Evolutionary conservation across 495 filamentous ascomycete genomes (phyloP).

Genomic region (Podospora comata): DNA sequence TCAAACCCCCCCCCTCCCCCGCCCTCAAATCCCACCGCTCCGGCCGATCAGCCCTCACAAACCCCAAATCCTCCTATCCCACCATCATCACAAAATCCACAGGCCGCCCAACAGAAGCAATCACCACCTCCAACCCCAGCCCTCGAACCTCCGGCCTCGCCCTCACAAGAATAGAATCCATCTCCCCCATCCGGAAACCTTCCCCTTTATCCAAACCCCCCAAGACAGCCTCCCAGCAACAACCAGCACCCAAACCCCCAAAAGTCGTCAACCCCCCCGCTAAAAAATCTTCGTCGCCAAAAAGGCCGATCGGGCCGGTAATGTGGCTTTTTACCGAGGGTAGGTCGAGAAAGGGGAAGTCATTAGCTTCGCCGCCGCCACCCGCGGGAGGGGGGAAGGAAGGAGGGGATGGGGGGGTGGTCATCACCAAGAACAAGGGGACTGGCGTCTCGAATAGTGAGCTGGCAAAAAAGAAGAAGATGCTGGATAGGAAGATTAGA

Average conservation of each 20-base stretch:
- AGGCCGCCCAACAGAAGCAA: conserved; percentile 13
- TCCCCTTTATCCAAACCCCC: neutral
- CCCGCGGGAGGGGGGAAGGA: no score
- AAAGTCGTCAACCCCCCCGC: neutral
- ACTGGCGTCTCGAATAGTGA: neutral
- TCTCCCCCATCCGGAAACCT: neutral
- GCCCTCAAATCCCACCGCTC: neutral
- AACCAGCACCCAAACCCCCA: neutral
- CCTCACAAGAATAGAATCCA: neutral
- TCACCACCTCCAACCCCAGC: conserved; percentile 15
- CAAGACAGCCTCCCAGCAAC: neutral
- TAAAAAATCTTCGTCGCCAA: neutral
- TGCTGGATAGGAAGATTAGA: conserved; percentile 23
- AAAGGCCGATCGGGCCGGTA: neutral
- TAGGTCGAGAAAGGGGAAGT: conserved; percentile 3
- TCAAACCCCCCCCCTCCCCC: neutral
- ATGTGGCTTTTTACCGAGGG: neutral
- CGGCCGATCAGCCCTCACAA: neutral
- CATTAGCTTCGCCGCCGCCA: neutral
- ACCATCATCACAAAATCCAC: conserved; percentile 23
- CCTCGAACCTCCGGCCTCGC: neutral
- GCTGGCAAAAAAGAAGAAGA: conserved; percentile 13
- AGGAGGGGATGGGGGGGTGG: neutral
- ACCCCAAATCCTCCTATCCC: conserved; percentile 19
- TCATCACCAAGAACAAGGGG: conserved; percentile 1